Evolutionary conservation across 2,329 filamentous ascomycete species (phyloP).

Genomic region (Fusarium transvaalense): DNA sequence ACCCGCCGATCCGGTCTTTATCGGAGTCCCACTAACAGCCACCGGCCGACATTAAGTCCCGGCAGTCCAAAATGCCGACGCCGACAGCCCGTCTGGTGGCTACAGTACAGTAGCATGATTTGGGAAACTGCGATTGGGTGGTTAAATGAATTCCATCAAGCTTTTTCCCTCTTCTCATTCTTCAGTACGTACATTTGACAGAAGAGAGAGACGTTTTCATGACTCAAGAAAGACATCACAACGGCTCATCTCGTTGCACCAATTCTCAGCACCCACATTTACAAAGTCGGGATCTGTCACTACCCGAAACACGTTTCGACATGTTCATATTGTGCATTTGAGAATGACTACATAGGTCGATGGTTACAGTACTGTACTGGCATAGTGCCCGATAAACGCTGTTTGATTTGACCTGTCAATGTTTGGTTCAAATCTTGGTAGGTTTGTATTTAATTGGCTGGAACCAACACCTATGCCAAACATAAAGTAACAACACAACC

Average conservation of each 20-base stretch:
- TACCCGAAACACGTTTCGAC: constrained; percentile 37
- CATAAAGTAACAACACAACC: not conserved
- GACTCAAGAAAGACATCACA: constrained; percentile 12
- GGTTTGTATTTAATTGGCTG: constrained; percentile 8
- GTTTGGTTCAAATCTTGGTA: not conserved
- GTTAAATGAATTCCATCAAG: not conserved
- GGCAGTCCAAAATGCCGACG: constrained; percentile 18
- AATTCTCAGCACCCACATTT: not conserved
- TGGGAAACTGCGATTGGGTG: constrained; percentile 8
- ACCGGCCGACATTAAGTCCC: constrained; percentile 28
- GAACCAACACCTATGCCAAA: not conserved
- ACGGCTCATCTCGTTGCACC: constrained; percentile 19
- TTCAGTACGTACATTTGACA: not conserved
- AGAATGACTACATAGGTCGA: not conserved
- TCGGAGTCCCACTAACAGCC: constrained; percentile 27
- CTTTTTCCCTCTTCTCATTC: not conserved
- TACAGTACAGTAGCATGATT: constrained; percentile 13
- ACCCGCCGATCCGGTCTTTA: constrained; percentile 37
- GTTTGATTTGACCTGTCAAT: constrained; percentile 1
- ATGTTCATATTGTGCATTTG: not conserved
- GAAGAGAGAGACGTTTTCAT: constrained; percentile 4
- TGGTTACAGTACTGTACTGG: not conserved
- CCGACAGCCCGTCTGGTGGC: constrained; percentile 7
- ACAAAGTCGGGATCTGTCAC: constrained; percentile 5
- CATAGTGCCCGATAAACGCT: not conserved